Conservation (phyloP, 1,284 basidiomycete genomes). For the Ganoderma multipileum region DNA sequence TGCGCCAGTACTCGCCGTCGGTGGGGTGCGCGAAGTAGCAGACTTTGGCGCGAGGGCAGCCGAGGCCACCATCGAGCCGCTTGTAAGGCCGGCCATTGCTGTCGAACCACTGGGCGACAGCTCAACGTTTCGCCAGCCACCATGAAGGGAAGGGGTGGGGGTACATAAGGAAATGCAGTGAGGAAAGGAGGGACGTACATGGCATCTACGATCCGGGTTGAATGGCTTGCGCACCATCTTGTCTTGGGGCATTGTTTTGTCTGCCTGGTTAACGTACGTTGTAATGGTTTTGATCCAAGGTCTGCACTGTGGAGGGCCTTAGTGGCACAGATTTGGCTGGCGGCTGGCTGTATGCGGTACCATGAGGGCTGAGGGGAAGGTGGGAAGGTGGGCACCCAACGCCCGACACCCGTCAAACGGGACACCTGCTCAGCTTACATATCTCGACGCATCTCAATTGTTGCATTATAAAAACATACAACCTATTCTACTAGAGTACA, state of each 20-base stretch:
- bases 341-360: neutral
- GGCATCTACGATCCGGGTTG: slow-evolving; percentile 27
- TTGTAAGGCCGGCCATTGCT: slow-evolving; percentile 24
- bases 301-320: too few species aligned
- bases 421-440: neutral
- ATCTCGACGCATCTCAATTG: neutral
- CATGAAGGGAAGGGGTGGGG: neutral
- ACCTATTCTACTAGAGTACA: neutral
- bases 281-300: too few species aligned
- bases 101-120: slow-evolving; percentile 27
- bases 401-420: neutral
- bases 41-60: slow-evolving; percentile 21
- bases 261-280: too few species aligned
- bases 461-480: neutral
- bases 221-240: slow-evolving; percentile 24
- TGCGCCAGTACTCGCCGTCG: slow-evolving; percentile 25
- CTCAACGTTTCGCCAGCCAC: slow-evolving; percentile 10
- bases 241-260: slow-evolving; percentile 14
- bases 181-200: slow-evolving; percentile 20
- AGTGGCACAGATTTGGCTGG: neutral
- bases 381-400: neutral
- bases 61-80: slow-evolving; percentile 26
- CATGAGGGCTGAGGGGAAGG: neutral
- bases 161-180: neutral
- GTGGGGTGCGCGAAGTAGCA: slow-evolving; percentile 30